Evolutionary conservation across 345 rosid species (phyloP), one percentile per base, ranked within the genome.

Genomic region (Boechera divaricarpa): DNA sequence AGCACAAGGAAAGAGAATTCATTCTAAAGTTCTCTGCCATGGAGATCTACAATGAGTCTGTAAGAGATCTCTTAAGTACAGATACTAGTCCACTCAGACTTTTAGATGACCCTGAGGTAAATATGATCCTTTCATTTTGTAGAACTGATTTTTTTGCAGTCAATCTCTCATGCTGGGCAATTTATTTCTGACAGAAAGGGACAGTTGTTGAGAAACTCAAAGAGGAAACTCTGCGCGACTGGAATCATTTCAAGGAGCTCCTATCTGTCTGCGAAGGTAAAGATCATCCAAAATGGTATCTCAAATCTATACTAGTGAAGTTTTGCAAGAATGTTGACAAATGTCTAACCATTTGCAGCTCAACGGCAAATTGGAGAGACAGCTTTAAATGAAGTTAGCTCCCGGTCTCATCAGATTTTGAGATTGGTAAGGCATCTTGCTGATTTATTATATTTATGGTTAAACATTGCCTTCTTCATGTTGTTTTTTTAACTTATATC

Each of bases 21-120:
- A 47, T 82, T 42, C 63, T 93, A 69, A 91, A 88, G 83, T 83
- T 93, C 75, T 93, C 96, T 69, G 96, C 98, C 32, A 80, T 91
- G 92, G 98, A 93, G 86, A 93, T 93, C 49, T 93, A 93, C 83
- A 93, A 91, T 73, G 97, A 93, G 82, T 89, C 96, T 72, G 98
- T 91, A 60, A 83, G 92, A 77, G 98, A 93, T 81, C 94, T 93
- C 54, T 89, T 93, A 35, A 85, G 87, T 70, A 47, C 84, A 48
- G 94, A 91, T 61, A 69, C 81, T 67, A 86, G 84, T 69, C 94
- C 92, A 47, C 91, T 85, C 76, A 85, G 98, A 78, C 97, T 93
- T 81, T 86, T 93, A 28, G 98, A 91, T 75, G 98, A 93, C 77
- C 96, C 92, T 12, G 98, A 88, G 92, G 98, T 91, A 79, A 80